Base-by-base conservation (phyloP, 768 basidiomycete genomes). In the Mycena leptocephala region DNA sequence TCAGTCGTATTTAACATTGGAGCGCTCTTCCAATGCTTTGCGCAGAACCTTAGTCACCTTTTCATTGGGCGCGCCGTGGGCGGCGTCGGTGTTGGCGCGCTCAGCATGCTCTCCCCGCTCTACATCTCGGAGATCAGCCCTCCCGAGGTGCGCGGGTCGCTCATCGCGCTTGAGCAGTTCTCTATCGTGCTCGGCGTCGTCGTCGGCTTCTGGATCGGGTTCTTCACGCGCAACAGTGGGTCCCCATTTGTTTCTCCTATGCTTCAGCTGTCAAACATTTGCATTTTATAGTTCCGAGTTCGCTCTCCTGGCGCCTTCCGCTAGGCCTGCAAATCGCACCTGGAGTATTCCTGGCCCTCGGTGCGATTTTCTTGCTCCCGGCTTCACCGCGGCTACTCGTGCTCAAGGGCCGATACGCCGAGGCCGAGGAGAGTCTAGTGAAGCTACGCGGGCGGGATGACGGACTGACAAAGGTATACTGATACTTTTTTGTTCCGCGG, bases 61-160 rank as follows among this genome's bases (percentile, higher is more conserved):
- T 91, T 93, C 71, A 82, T 93, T 13, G 95, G 95, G 51, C 90
- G 95, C 46, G 93, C 93, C 0, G 85, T 96, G 4, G 95, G 95
- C 13, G 95, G 95, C 18, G 76, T 96, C 26, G 95, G 95, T 5
- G 94, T 96, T n/a, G 95, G 95, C 16, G 92, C 92, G 7, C 81
- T 94, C 64, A 95, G 95, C 80, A 95, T 94, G 91, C 86, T 95
- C n/a, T 92, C 92, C 0, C 94, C 95, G 0, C 85, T 96, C 28
- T 96, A 96, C 83, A 95, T 96, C 89, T 92, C 95, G 1, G 95
- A 96, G 84, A 96, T 96, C 65, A 93, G 93, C 75, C 91, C 95
- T 13, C 95, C 95, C 0, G 95, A 95, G 83, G 88, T 94, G 0
- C 90, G 95, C 20, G 95, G 95, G 13, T 95, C 95, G 0, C 88